Evolutionary conservation across 192 early-diverging fungal species (phyloP).

Genomic region (Coemansia sp.): DNA sequence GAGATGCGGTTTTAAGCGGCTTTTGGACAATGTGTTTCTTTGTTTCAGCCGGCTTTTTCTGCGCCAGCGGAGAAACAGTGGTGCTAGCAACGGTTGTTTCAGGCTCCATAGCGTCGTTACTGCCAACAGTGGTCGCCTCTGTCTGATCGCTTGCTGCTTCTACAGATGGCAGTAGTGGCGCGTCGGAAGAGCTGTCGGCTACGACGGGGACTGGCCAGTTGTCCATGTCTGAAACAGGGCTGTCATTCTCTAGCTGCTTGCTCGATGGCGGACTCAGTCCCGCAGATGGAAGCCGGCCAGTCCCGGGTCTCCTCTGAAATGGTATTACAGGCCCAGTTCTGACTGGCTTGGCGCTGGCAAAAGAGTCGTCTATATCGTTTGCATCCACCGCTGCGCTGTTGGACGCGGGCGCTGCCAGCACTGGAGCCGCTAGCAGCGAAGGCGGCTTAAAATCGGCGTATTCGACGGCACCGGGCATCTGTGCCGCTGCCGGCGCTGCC

Average conservation of each 20-base stretch:
- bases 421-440: neutral
- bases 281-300: neutral
- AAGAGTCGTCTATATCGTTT: neutral
- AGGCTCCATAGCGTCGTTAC: neutral
- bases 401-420: neutral
- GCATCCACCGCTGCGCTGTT: neutral
- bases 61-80: neutral
- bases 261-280: neutral
- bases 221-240: neutral
- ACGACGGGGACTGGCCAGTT: conserved; percentile 11
- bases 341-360: neutral
- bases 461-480: neutral
- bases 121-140: neutral
- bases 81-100: conserved; percentile 1
- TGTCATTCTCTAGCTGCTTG: neutral
- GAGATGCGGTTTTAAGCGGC: neutral
- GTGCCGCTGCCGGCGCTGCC: neutral
- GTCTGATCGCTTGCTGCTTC: neutral
- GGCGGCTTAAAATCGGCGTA: neutral
- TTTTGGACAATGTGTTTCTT: neutral
- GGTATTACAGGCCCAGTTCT: neutral
- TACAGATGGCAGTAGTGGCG: neutral
- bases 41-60: conserved; percentile 3
- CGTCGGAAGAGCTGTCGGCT: neutral
- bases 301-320: neutral